phyloP scores from a whole-genome alignment of 768 basidiomycete genomes.

The Tricholoma furcatifolium region DNA sequence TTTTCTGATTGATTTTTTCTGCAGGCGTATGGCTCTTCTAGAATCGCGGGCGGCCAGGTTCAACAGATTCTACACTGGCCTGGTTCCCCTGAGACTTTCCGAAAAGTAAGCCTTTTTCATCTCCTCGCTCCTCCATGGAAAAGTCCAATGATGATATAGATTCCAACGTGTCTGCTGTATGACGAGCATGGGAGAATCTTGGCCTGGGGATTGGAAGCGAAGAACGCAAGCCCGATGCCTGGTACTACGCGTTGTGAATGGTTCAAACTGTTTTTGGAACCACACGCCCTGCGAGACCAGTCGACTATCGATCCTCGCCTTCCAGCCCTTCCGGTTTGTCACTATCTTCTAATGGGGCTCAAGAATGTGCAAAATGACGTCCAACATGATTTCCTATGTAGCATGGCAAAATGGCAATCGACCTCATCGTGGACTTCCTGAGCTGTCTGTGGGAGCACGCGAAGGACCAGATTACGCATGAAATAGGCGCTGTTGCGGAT shows the following conservation, averaged over 20 bases:
- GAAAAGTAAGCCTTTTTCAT: constrained; percentile 50
- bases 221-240: constrained; percentile 68
- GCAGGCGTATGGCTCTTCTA: constrained; percentile 84
- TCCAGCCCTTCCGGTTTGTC: constrained; percentile 72
- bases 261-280: constrained; percentile 89
- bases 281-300: constrained; percentile 73
- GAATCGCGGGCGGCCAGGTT: constrained; percentile 73
- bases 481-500: constrained; percentile 85
- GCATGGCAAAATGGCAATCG: constrained; percentile 73
- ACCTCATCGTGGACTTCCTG: constrained; percentile 83
- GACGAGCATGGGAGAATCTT: constrained; percentile 70
- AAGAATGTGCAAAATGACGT: constrained; percentile 10
- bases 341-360: neutral
- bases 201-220: constrained; percentile 88
- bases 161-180: constrained; percentile 84
- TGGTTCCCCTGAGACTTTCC: constrained; percentile 80
- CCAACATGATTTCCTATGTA: constrained; percentile 29
- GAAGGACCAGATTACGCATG: constrained; percentile 81
- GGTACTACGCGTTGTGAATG: constrained; percentile 59
- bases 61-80: constrained; percentile 90
- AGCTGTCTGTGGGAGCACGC: constrained; percentile 85
- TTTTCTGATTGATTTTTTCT: constrained; percentile 9
- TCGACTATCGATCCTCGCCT: constrained; percentile 72
- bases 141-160: constrained; percentile 29
- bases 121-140: neutral